Conservation (phyloP, 257 asterid genomes). For the Eucommia ulmoides region DNA sequence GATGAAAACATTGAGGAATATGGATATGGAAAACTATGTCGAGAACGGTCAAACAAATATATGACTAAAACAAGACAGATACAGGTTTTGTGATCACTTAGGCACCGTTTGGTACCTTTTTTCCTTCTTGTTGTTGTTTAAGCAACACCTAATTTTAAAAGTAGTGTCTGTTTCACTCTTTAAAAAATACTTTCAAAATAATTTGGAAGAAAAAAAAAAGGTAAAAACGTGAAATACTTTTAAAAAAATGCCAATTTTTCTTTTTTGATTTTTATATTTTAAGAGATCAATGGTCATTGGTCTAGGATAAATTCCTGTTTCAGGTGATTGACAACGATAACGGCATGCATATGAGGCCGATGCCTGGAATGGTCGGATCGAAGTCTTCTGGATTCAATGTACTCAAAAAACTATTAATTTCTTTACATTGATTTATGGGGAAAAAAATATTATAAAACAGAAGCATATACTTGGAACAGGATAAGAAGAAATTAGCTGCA, state of each 20-base stretch:
- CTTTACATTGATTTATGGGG: too few species aligned
- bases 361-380: constrained; percentile 49
- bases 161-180: too few species aligned
- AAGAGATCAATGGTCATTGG: too few species aligned
- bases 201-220: too few species aligned
- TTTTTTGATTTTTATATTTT: too few species aligned
- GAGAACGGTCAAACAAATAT: constrained; percentile 67
- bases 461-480: too few species aligned
- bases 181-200: too few species aligned
- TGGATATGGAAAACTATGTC: constrained; percentile 58
- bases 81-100: constrained; percentile 27
- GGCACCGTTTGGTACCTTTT: constrained; percentile 6
- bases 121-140: constrained; percentile 3
- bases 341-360: constrained; percentile 67
- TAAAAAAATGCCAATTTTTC: too few species aligned
- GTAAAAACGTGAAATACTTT: too few species aligned
- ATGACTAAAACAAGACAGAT: constrained; percentile 54
- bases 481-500: constrained; percentile 73
- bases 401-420: too few species aligned
- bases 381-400: constrained; percentile 42
- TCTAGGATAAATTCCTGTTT: neutral
- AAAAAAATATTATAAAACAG: too few species aligned
- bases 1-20: constrained; percentile 47
- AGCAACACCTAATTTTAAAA: neutral
- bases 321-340: constrained; percentile 64